These are phyloP conservation scores for Cercophora newfieldiana DNA, from an alignment of 495 filamentous ascomycete species.

Conservation along the genomic window DNA sequence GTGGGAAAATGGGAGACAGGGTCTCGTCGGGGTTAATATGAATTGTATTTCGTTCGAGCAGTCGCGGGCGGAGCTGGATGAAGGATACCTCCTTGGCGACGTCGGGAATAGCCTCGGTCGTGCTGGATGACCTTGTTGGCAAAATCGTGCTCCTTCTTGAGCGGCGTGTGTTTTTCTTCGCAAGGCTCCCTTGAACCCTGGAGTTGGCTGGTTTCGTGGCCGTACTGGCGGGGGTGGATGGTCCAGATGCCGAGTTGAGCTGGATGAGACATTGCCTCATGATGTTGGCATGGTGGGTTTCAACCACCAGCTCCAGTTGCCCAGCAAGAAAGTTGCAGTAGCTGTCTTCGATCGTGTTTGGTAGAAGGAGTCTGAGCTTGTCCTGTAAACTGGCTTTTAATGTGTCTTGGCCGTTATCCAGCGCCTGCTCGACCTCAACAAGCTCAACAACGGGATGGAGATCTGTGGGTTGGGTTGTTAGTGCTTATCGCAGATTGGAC, in stretches of 20 bases:
- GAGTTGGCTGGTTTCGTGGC: background rate
- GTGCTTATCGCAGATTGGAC: background rate
- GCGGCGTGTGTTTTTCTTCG: constrained; percentile 3
- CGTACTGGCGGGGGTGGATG: background rate
- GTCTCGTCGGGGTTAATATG: background rate
- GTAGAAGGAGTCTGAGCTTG: constrained; percentile 31
- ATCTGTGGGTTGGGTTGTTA: constrained; percentile 20
- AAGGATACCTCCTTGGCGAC: background rate
- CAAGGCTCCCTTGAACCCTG: background rate
- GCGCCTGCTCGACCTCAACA: constrained; percentile 29
- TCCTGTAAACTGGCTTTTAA: constrained; percentile 29
- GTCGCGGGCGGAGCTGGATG: background rate
- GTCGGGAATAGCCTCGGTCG: background rate
- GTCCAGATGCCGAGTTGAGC: background rate
- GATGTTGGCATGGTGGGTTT: constrained; percentile 30
- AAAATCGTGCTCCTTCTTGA: constrained; percentile 12
- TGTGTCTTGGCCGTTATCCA: constrained; percentile 25
- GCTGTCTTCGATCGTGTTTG: constrained; percentile 20
- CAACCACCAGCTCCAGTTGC: constrained; percentile 33
- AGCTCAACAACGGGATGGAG: constrained; percentile 31
- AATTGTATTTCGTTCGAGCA: background rate
- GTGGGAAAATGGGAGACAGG: background rate
- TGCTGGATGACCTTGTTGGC: background rate
- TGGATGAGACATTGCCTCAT: constrained; percentile 22
- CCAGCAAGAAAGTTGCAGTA: constrained; percentile 31